phyloP scores from a whole-genome alignment of 371 early-diverging fungal genomes.

The Mortierella sp. region DNA sequence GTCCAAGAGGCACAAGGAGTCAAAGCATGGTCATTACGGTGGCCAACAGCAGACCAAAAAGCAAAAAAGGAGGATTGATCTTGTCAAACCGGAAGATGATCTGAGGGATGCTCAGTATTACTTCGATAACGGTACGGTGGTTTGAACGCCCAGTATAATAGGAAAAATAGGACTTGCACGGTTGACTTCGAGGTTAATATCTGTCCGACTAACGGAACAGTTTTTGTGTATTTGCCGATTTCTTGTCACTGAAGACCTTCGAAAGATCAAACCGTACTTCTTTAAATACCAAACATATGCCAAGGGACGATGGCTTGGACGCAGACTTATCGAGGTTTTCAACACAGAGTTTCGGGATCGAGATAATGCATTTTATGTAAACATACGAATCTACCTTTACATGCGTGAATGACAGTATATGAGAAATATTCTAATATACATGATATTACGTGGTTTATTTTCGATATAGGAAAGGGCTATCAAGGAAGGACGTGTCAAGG shows the following conservation, averaged over 20 bases:
- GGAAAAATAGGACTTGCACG: no score
- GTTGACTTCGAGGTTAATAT: no score
- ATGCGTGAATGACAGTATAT: no score
- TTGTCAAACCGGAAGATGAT: constrained; percentile 39
- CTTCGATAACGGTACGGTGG: constrained; percentile 44
- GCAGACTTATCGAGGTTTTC: constrained; percentile 81
- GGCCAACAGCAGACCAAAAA: constrained; percentile 34
- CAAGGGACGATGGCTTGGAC: constrained; percentile 93
- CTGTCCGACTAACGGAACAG: neutral
- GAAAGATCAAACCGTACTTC: constrained; percentile 87
- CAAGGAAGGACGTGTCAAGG: constrained; percentile 76
- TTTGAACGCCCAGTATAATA: neutral
- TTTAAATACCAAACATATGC: constrained; percentile 84
- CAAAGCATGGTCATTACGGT: constrained; percentile 43
- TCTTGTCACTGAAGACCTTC: constrained; percentile 61
- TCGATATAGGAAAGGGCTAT: constrained; percentile 83
- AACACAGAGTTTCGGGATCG: constrained; percentile 89
- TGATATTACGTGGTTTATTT: no score
- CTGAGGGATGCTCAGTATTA: constrained; percentile 42
- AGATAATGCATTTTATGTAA: constrained; percentile 83
- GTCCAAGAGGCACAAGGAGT: constrained; percentile 48
- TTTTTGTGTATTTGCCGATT: neutral
- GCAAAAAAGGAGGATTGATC: constrained; percentile 48
- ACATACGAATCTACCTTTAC: no score
- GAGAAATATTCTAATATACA: no score